These are phyloP conservation scores for Citrullus colocynthis DNA, from an alignment of 306 rosid genomes.

Conservation along the genomic window DNA sequence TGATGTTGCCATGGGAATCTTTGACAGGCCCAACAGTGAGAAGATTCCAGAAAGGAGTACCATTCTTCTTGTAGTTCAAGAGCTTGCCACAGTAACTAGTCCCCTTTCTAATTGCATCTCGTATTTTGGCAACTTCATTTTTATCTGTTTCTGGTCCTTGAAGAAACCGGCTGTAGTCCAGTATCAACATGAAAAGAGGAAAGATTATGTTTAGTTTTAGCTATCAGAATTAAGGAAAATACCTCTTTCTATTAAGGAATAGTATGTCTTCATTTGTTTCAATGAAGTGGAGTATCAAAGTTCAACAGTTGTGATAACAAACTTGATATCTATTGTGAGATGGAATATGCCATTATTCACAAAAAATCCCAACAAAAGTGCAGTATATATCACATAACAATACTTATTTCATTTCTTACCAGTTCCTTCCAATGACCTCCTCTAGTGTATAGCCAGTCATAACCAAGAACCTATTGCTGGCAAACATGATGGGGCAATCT, in stretches of 20 bases:
- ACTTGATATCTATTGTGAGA: background rate
- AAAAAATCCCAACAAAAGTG: background rate
- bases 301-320: background rate
- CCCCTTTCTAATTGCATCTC: conserved; percentile 62
- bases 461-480: conserved; percentile 64
- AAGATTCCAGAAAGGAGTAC: conserved; percentile 93
- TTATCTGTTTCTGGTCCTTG: conserved; percentile 82
- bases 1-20: conserved; percentile 51
- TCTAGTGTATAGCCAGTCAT: conserved; percentile 86
- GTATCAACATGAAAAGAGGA: background rate
- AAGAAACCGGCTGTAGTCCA: conserved; percentile 82
- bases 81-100: conserved; percentile 72
- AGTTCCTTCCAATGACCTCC: conserved; percentile 83
- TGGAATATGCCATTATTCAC: background rate
- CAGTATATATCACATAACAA: background rate
- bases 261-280: background rate
- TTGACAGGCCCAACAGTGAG: conserved; percentile 83
- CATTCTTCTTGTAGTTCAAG: conserved; percentile 86
- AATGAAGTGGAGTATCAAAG: background rate
- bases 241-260: background rate
- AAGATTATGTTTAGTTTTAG: background rate
- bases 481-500: conserved; percentile 79
- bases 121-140: conserved; percentile 63
- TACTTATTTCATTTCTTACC: conserved; percentile 30
- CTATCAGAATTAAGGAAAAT: background rate